Percentiles rank a stretch among this genome's conserved stretches.
Conservation (phyloP, 257 asterid genomes). For the Primulina tabacum region DNA sequence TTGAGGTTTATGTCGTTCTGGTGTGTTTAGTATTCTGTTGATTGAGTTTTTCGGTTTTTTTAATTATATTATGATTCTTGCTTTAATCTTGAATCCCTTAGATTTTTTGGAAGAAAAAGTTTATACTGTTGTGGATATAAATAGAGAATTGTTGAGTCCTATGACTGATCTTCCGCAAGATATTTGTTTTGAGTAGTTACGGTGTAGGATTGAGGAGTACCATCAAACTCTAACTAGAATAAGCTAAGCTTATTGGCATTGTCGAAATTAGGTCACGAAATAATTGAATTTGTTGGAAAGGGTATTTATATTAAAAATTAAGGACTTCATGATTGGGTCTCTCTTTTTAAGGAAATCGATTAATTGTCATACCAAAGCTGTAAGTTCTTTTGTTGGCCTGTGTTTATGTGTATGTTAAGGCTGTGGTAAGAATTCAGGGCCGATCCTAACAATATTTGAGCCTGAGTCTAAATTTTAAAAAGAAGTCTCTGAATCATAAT, state of each 20-base stretch:
- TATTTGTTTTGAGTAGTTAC: too few species aligned
- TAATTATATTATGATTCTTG: not conserved
- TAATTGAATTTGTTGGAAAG: not conserved
- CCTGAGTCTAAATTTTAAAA: too few species aligned
- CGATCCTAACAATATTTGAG: too few species aligned
- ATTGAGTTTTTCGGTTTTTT: not conserved
- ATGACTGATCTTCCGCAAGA: not conserved
- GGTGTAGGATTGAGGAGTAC: not conserved
- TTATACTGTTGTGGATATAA: not conserved
- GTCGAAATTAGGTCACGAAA: not conserved
- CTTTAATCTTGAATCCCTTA: not conserved
- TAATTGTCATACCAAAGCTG: not conserved
- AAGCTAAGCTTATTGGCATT: not conserved
- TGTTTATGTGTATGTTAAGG: not conserved
- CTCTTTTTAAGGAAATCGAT: not conserved
- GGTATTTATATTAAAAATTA: not conserved
- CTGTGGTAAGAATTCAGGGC: too few species aligned
- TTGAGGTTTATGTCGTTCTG: not conserved
- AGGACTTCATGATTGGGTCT: not conserved
- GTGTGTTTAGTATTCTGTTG: too few species aligned
- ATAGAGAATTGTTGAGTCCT: not conserved
- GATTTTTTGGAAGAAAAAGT: not conserved
- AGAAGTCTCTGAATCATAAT: too few species aligned
- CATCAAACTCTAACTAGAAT: not conserved
- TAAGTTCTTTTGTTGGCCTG: not conserved